phyloP scores from a whole-genome alignment of 441 rosid genomes.

The Bruguiera hainesii region DNA sequence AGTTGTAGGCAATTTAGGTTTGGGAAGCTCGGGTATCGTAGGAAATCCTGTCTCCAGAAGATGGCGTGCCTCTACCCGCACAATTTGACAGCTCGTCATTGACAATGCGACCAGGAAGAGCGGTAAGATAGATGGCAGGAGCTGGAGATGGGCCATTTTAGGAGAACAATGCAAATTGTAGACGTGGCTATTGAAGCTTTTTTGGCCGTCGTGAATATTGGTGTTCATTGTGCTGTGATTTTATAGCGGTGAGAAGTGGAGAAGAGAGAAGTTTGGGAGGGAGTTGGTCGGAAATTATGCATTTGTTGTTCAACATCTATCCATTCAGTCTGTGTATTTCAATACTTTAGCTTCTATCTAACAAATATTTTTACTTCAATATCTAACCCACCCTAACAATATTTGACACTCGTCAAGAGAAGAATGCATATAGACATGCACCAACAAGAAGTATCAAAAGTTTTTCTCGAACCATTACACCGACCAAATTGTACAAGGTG shows the following conservation, averaged over 20 bases:
- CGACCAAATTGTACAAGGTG: too few relatives aligned
- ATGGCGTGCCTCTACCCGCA: neutral
- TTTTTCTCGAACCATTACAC: too few relatives aligned
- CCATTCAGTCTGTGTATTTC: too few relatives aligned
- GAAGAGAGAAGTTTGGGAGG: neutral
- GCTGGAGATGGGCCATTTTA: conserved; percentile 15
- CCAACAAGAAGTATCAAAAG: too few relatives aligned
- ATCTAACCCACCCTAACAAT: too few relatives aligned
- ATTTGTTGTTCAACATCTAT: conserved; percentile 14
- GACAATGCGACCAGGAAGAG: conserved; percentile 12
- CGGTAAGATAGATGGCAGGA: neutral
- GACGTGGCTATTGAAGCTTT: neutral
- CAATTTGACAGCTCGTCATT: neutral
- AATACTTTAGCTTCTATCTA: too few relatives aligned
- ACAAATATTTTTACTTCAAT: too few relatives aligned
- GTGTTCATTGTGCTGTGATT: conserved; percentile 1
- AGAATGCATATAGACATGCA: too few relatives aligned
- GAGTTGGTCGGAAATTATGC: conserved; percentile 4
- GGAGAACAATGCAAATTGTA: neutral
- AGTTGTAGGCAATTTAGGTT: conserved; percentile 1
- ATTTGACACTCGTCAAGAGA: too few relatives aligned
- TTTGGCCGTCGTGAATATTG: neutral
- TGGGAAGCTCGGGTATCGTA: conserved; percentile 1
- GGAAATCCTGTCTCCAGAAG: conserved; percentile 17
- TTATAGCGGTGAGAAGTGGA: conserved; percentile 22